A percentile compares a stretch with the other conserved stretches of the same genome.
Conservation (phyloP, 805 yeast species). For the Clavispora asparagi region DNA sequence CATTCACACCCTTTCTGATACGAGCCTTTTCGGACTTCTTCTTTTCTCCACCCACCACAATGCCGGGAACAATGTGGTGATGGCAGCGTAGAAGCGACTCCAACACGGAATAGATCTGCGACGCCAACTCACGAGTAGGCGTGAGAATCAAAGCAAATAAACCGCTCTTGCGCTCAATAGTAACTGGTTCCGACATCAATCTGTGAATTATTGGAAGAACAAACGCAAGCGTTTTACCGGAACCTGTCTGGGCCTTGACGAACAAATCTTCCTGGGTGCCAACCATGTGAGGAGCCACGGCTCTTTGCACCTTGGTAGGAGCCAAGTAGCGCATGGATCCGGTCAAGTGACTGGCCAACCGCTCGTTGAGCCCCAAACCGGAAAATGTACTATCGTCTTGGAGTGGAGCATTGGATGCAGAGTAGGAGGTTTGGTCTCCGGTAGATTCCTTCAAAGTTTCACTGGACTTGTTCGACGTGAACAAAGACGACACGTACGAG, state of each 20-base stretch:
- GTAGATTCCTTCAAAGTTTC: slow-evolving; percentile 57
- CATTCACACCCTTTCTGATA: slow-evolving; percentile 89
- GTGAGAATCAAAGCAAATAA: slow-evolving; percentile 83
- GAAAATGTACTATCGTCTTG: slow-evolving; percentile 63
- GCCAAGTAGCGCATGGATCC: slow-evolving; percentile 49
- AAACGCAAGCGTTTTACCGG: slow-evolving; percentile 93
- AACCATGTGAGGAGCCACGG: slow-evolving; percentile 61
- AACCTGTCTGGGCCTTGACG: slow-evolving; percentile 96
- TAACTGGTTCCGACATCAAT: slow-evolving; percentile 48
- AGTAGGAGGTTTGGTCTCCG: slow-evolving; percentile 31
- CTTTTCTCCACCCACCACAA: slow-evolving; percentile 97
- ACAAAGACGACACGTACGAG: slow-evolving; percentile 80
- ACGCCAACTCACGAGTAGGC: slow-evolving; percentile 94
- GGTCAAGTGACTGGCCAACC: slow-evolving; percentile 49
- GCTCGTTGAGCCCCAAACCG: slow-evolving; percentile 62
- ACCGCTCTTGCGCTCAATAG: slow-evolving; percentile 63
- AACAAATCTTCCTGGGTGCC: slow-evolving; percentile 57
- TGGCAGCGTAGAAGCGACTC: slow-evolving; percentile 69
- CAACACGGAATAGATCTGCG: slow-evolving; percentile 79
- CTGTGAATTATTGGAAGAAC: slow-evolving; percentile 75
- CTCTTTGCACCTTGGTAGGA: slow-evolving; percentile 86
- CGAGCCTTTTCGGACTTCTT: slow-evolving; percentile 96
- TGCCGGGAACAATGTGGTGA: slow-evolving; percentile 89
- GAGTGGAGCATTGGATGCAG: slow-evolving; percentile 85
- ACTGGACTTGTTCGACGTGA: slow-evolving; percentile 37